Percentiles rank a stretch among this genome's conserved stretches.
These are phyloP conservation scores for Chaetomium tenue DNA, from an alignment of 495 filamentous ascomycete species.

Conservation along the genomic window DNA sequence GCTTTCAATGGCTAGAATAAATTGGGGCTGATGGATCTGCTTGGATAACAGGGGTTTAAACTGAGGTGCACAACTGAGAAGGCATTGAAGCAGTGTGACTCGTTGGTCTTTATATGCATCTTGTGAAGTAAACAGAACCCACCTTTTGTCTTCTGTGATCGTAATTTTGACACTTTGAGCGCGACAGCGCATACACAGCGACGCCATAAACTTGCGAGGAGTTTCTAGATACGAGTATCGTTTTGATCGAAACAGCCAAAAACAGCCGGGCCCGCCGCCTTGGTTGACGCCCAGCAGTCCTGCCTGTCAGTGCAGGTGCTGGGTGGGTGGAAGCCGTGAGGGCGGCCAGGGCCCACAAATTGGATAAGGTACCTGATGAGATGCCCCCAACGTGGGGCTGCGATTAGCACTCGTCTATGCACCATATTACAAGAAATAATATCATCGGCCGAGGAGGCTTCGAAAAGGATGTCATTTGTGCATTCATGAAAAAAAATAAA, in stretches of 20 bases:
- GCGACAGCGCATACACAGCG: background rate
- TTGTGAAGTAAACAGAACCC: background rate
- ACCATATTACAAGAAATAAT: no score
- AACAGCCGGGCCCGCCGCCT: background rate
- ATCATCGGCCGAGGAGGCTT: no score
- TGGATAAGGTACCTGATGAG: background rate
- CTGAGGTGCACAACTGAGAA: no score
- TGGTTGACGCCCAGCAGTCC: background rate
- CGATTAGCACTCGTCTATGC: no score
- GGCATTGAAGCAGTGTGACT: background rate
- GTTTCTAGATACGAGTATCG: background rate
- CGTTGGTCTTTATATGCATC: background rate
- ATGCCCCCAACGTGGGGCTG: no score
- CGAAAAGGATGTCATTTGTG: no score
- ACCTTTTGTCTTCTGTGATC: no score
- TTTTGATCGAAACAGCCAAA: background rate
- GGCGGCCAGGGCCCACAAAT: background rate
- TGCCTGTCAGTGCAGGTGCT: no score
- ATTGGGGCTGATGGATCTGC: no score
- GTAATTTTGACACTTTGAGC: background rate
- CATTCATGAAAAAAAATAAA: no score
- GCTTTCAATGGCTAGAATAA: no score
- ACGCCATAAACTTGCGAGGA: background rate
- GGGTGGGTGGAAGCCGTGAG: background rate
- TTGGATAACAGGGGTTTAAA: no score